Conservation (phyloP, 805 yeast genomes). For the Sugiyamaella lignohabitans region DNA sequence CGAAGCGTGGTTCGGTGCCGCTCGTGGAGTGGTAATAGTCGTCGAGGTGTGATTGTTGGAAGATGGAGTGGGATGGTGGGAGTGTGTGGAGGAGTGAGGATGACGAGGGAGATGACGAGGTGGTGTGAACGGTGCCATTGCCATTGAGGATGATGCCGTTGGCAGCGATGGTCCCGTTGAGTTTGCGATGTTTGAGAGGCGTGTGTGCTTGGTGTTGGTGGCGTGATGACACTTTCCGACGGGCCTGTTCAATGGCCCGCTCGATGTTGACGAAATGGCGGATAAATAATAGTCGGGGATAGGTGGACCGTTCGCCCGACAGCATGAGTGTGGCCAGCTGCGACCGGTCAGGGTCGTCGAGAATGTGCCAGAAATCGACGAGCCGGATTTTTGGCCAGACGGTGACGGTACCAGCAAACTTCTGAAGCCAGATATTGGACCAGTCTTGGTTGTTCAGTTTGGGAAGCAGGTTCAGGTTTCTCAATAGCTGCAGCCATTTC, state of each 20-base stretch:
- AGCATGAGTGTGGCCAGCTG: conserved; percentile 48
- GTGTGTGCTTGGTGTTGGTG: no score
- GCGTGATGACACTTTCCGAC: conserved; percentile 3
- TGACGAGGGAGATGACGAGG: no score
- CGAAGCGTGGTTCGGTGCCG: background rate
- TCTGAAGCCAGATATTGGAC: conserved; percentile 70
- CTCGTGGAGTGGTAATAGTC: background rate
- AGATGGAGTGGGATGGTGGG: no score
- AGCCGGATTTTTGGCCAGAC: conserved; percentile 64
- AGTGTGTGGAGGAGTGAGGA: no score
- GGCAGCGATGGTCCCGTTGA: no score
- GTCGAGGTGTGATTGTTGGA: no score
- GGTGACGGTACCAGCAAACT: conserved; percentile 69
- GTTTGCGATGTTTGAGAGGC: no score
- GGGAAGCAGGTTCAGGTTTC: conserved; percentile 61
- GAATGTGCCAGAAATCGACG: conserved; percentile 54
- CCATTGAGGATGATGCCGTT: no score
- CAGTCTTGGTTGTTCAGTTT: conserved; percentile 68
- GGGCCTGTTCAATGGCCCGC: conserved; percentile 44
- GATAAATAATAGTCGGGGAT: conserved; percentile 59
- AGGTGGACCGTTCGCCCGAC: conserved; percentile 60
- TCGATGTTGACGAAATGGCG: conserved; percentile 61
- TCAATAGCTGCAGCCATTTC: conserved; percentile 68
- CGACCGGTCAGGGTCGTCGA: conserved; percentile 62
- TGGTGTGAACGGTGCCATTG: no score